Percentiles rank a stretch among this genome's conserved stretches.
Conservation (phyloP, 176 grass and related monocot genomes). For the Eleusine coracana region DNA sequence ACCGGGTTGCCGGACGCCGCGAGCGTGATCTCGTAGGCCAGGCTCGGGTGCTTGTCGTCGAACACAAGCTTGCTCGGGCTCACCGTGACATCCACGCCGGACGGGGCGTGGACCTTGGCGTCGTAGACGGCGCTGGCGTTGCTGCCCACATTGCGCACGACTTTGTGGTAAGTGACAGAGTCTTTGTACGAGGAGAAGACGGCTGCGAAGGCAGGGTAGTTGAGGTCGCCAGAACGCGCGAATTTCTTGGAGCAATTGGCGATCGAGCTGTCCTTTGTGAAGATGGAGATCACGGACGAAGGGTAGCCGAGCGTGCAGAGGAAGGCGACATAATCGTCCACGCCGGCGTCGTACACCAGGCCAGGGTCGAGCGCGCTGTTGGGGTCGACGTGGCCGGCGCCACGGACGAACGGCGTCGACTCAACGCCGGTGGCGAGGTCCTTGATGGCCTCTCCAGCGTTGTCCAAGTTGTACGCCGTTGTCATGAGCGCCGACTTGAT, state of each 20-base stretch:
- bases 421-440: constrained; percentile 63
- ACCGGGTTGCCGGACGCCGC: constrained; percentile 51
- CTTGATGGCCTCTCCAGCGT: constrained; percentile 59
- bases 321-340: constrained; percentile 71
- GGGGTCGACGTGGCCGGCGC: constrained; percentile 83
- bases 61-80: constrained; percentile 89
- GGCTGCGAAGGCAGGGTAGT: constrained; percentile 76
- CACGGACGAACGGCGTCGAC: constrained; percentile 84
- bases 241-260: constrained; percentile 68
- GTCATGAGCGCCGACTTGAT: constrained; percentile 91
- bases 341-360: constrained; percentile 71
- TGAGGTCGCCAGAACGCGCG: constrained; percentile 68
- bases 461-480: constrained; percentile 79
- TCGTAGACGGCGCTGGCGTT: constrained; percentile 50
- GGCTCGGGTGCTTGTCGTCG: constrained; percentile 48
- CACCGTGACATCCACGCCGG: constrained; percentile 69
- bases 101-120: constrained; percentile 46
- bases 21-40: constrained; percentile 64
- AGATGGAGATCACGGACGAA: constrained; percentile 59
- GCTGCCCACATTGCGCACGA: constrained; percentile 73
- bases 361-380: constrained; percentile 74
- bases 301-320: constrained; percentile 76
- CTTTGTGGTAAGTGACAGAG: constrained; percentile 63
- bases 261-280: constrained; percentile 49
- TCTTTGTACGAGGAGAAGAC: constrained; percentile 69